Evolutionary conservation across 1,284 basidiomycete species (phyloP).

Genomic region (Irpex sp.): DNA sequence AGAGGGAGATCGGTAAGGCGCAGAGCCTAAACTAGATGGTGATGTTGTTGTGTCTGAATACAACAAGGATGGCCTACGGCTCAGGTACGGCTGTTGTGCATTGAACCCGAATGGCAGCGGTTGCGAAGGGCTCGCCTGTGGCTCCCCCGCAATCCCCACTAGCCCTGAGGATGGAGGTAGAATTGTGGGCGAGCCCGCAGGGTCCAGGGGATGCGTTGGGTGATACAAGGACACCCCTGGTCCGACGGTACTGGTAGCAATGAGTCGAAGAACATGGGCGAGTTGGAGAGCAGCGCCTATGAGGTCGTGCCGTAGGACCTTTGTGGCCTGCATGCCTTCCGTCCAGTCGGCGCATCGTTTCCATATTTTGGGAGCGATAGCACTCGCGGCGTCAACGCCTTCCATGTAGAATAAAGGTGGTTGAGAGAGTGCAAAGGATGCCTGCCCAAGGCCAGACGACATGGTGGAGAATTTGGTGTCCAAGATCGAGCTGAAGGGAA

Average conservation of each 20-base stretch:
- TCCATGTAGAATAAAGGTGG: conserved; percentile 70
- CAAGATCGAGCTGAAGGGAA: conserved; percentile 62
- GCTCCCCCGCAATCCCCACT: neutral
- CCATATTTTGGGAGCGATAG: conserved; percentile 41
- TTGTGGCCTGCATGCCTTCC: conserved; percentile 67
- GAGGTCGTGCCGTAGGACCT: conserved; percentile 62
- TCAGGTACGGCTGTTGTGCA: conserved; percentile 7
- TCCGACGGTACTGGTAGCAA: conserved; percentile 36
- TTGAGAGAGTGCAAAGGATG: conserved; percentile 58
- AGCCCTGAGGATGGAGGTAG: neutral
- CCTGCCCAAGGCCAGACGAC: conserved; percentile 53
- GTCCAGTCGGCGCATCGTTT: conserved; percentile 74
- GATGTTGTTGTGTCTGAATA: neutral
- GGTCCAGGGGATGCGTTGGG: conserved; percentile 1
- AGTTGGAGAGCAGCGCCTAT: conserved; percentile 63
- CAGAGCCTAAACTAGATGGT: neutral
- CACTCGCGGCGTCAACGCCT: conserved; percentile 29
- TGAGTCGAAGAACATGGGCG: conserved; percentile 49
- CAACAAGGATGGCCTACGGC: conserved; percentile 1
- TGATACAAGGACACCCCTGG: conserved; percentile 35
- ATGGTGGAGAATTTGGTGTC: conserved; percentile 55
- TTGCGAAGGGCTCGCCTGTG: neutral
- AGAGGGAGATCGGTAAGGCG: neutral
- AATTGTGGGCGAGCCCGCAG: neutral
- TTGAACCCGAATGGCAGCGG: conserved; percentile 1